phyloP scores from a whole-genome alignment of 2,329 filamentous ascomycete species.

The Coniella lustricola region DNA sequence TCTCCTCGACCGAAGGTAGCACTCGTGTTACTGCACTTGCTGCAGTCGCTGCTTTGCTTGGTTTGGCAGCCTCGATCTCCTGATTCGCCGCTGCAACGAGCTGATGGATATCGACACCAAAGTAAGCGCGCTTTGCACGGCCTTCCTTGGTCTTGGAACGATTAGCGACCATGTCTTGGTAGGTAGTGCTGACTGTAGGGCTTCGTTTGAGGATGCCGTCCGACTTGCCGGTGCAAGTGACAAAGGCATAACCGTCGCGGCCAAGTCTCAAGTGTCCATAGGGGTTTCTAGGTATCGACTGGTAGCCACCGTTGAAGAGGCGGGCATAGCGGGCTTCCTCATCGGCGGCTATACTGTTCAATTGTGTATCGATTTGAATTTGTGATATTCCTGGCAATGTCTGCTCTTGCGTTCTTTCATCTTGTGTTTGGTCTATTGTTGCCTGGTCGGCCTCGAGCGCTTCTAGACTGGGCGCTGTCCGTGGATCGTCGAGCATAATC shows the following conservation, averaged over 20 bases:
- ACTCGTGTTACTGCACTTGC: conserved; percentile 24
- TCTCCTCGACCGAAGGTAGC: conserved; percentile 36
- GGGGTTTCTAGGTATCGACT: conserved; percentile 11
- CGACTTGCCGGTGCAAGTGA: conserved; percentile 51
- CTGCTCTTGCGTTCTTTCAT: background rate
- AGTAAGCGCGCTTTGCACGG: conserved; percentile 69
- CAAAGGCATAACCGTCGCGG: conserved; percentile 32
- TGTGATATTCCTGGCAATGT: background rate
- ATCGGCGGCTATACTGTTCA: background rate
- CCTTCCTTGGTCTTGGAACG: conserved; percentile 61
- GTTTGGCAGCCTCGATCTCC: conserved; percentile 39
- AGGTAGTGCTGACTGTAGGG: conserved; percentile 40
- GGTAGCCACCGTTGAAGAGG: conserved; percentile 18
- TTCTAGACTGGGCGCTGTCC: conserved; percentile 18
- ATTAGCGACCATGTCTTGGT: conserved; percentile 60
- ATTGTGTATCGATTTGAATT: conserved; percentile 2
- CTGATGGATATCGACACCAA: conserved; percentile 85
- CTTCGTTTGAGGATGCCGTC: conserved; percentile 50
- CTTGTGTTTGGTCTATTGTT: background rate
- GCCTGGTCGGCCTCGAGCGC: conserved; percentile 4
- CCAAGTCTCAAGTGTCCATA: conserved; percentile 17
- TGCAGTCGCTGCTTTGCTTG: conserved; percentile 18
- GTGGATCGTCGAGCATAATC: conserved; percentile 31
- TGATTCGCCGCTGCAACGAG: conserved; percentile 66
- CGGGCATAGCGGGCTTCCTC: conserved; percentile 18